Conservation (phyloP, 805 yeast genomes). For the Starmerella potacharoeniae region DNA sequence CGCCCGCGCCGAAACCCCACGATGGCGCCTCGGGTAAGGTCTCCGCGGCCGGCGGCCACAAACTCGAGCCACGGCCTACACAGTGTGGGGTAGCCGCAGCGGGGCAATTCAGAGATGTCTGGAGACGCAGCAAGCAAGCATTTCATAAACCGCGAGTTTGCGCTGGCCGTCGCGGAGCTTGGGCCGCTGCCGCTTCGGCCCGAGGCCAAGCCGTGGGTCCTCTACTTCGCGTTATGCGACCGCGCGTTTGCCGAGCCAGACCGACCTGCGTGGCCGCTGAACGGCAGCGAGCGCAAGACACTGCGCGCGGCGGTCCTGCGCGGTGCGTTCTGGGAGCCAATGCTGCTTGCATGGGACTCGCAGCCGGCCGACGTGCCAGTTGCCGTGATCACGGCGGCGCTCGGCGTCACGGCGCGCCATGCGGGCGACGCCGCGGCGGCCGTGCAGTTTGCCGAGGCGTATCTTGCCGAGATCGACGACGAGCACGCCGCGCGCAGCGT, state of each 20-base stretch:
- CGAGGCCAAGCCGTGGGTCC: conserved; percentile 8
- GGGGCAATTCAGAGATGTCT: neutral
- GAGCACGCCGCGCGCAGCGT: conserved; percentile 2
- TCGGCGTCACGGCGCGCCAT: conserved; percentile 8
- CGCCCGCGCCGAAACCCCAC: too few species aligned
- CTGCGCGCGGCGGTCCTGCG: conserved; percentile 3
- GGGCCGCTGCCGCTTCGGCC: conserved; percentile 1
- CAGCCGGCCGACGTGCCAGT: conserved; percentile 5
- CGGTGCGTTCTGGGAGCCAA: conserved; percentile 5
- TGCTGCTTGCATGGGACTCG: conserved; percentile 2
- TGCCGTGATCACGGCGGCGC: conserved; percentile 5
- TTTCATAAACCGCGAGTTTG: conserved; percentile 15
- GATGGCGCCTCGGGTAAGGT: neutral
- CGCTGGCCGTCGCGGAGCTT: conserved; percentile 1
- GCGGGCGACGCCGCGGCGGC: conserved; percentile 9
- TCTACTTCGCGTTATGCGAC: conserved; percentile 15
- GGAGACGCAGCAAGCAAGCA: conserved; percentile 10
- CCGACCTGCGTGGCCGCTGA: conserved; percentile 9
- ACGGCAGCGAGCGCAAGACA: conserved; percentile 4
- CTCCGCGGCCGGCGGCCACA: neutral
- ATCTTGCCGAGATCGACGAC: conserved; percentile 5
- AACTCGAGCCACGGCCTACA: neutral
- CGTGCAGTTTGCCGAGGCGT: conserved; percentile 9
- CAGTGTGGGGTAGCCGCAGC: neutral
- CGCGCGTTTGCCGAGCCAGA: conserved; percentile 16